Percentiles rank a stretch among this genome's conserved stretches.
phyloP scores from a whole-genome alignment of 2,329 filamentous ascomycete species.

The Cladorrhinum sp. region DNA sequence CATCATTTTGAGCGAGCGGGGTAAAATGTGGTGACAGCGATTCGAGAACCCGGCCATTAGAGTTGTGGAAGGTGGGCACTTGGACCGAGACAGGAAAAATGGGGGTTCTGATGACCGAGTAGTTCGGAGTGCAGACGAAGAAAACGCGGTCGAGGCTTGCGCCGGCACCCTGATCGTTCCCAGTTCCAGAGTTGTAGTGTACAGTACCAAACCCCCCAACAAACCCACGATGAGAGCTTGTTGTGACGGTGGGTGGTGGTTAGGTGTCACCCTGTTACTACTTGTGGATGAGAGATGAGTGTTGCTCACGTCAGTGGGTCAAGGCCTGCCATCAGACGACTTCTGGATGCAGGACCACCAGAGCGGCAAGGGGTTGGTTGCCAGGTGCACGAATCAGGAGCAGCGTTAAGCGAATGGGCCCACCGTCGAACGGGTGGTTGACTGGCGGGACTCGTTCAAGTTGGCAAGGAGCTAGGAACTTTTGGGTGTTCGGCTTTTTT shows the following conservation, averaged over 20 bases:
- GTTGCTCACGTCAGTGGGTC: neutral
- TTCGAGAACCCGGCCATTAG: too few species aligned
- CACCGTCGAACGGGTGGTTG: conserved; percentile 12
- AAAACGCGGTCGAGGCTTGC: neutral
- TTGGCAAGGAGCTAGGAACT: conserved; percentile 2
- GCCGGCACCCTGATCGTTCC: neutral
- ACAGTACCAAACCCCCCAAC: neutral
- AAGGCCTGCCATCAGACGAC: conserved; percentile 1
- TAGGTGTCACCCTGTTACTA: neutral
- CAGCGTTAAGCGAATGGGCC: conserved; percentile 28
- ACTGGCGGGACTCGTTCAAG: neutral
- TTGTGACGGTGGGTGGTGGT: neutral
- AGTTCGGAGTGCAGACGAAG: neutral
- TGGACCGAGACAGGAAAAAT: neutral
- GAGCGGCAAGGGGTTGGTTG: conserved; percentile 8
- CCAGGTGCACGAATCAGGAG: conserved; percentile 28
- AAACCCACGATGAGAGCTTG: neutral
- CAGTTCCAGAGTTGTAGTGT: neutral
- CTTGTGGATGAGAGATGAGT: neutral
- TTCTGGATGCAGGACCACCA: conserved; percentile 6
- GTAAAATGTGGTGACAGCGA: neutral
- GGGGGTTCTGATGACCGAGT: neutral
- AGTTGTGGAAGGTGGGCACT: too few species aligned
- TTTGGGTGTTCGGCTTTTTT: neutral
- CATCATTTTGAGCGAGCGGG: conserved; percentile 10